phyloP scores from a whole-genome alignment of 208 protist species.

The Trypanosoma scelopori region DNA sequence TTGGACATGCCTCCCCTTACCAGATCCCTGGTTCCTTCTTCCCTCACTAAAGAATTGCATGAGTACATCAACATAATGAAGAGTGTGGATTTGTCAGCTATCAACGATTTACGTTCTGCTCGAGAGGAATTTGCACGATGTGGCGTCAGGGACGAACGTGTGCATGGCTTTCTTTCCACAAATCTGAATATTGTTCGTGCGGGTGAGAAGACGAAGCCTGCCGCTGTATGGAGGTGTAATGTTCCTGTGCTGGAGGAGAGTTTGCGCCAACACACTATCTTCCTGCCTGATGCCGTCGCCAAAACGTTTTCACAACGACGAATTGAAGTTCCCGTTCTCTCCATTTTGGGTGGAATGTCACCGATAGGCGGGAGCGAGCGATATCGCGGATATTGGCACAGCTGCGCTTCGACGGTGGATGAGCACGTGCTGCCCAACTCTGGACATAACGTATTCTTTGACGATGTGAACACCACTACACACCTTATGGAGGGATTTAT shows the following conservation, averaged over 20 bases:
- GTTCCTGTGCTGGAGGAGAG: slow-evolving; percentile 43
- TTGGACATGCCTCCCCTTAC: slow-evolving; percentile 63
- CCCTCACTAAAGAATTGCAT: slow-evolving; percentile 32
- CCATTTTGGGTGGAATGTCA: slow-evolving; percentile 47
- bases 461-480: slow-evolving; percentile 39
- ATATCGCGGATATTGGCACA: slow-evolving; percentile 34
- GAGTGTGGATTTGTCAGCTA: slow-evolving; percentile 33
- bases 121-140: slow-evolving; percentile 56
- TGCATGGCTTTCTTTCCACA: slow-evolving; percentile 52
- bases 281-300: slow-evolving; percentile 29
- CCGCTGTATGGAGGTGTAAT: slow-evolving; percentile 51
- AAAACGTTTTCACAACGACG: not conserved
- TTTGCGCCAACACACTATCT: slow-evolving; percentile 38
- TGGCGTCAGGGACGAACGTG: slow-evolving; percentile 37
- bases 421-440: slow-evolving; percentile 52
- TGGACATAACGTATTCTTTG: slow-evolving; percentile 59
- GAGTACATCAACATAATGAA: slow-evolving; percentile 46
- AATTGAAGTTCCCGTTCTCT: slow-evolving; percentile 40
- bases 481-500: slow-evolving; percentile 34
- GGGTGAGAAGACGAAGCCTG: not conserved
- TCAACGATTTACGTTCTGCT: slow-evolving; percentile 42
- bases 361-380: slow-evolving; percentile 34
- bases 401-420: slow-evolving; percentile 27
- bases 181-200: slow-evolving; percentile 40
- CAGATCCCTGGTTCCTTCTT: slow-evolving; percentile 20